These are phyloP conservation scores for Podaxis sp. DNA, from an alignment of 768 basidiomycete species.

Conservation along the genomic window DNA sequence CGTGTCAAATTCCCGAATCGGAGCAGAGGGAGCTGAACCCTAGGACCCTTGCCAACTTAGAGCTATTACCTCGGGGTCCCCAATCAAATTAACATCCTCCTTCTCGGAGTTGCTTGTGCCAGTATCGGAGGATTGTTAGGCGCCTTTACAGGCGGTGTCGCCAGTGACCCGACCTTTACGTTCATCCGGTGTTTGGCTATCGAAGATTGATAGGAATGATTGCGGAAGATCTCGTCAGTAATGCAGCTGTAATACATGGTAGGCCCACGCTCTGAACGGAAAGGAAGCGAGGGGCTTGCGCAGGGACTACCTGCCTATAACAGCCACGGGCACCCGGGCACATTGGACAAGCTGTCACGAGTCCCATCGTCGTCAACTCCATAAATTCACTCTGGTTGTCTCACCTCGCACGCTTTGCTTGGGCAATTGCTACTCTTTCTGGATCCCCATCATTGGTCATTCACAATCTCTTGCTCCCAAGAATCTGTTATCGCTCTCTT, in stretches of 20 bases:
- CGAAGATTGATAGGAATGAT: conserved; percentile 6
- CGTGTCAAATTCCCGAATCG: conserved; percentile 3
- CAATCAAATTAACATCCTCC: background rate
- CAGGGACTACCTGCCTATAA: conserved; percentile 9
- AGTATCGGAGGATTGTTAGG: background rate
- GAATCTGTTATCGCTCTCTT: background rate
- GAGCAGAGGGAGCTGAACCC: conserved; percentile 1
- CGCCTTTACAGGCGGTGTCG: background rate
- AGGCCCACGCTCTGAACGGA: conserved; percentile 9
- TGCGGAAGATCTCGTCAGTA: background rate
- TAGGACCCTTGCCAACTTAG: conserved; percentile 5
- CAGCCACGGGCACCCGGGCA: conserved; percentile 3
- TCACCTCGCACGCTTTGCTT: background rate
- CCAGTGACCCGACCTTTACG: background rate
- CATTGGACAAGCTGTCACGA: background rate
- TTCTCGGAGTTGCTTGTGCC: conserved; percentile 4
- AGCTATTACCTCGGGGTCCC: background rate
- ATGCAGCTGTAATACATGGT: background rate
- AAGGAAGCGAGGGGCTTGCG: background rate
- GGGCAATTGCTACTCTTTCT: background rate
- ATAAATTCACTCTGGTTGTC: conserved; percentile 4
- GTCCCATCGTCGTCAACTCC: conserved; percentile 3
- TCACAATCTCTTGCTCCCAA: background rate
- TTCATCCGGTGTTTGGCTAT: background rate
- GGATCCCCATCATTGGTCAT: background rate